Evolutionary conservation across 2,329 filamentous ascomycete species (phyloP).

Genomic region (Alternaria panax): DNA sequence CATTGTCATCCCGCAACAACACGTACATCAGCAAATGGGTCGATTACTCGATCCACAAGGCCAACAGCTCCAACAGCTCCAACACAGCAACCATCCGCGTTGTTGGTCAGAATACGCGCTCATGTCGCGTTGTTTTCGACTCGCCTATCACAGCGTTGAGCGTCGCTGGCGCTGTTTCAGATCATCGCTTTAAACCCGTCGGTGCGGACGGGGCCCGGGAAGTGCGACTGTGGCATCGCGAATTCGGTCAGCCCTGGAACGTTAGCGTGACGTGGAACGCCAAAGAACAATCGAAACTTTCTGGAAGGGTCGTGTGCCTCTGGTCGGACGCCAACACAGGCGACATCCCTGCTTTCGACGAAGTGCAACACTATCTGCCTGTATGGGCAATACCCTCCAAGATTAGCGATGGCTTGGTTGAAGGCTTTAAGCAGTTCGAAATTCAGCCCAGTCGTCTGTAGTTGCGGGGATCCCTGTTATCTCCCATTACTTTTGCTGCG

Average conservation of each 20-base stretch:
- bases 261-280: conserved; percentile 74
- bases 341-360: conserved; percentile 82
- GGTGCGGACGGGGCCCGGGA: conserved; percentile 69
- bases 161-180: conserved; percentile 67
- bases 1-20: conserved; percentile 32
- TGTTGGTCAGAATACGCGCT: conserved; percentile 76
- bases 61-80: conserved; percentile 51
- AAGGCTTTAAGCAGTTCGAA: conserved; percentile 74
- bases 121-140: conserved; percentile 77
- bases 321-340: conserved; percentile 88
- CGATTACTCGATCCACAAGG: conserved; percentile 65
- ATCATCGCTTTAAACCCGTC: conserved; percentile 70
- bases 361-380: conserved; percentile 77
- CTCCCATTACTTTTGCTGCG: conserved; percentile 40
- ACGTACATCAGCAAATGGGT: conserved; percentile 62
- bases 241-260: conserved; percentile 78
- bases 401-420: conserved; percentile 77
- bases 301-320: conserved; percentile 75
- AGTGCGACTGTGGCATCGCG: conserved; percentile 81
- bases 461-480: conserved; percentile 34
- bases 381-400: conserved; percentile 82
- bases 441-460: conserved; percentile 30
- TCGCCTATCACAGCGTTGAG: conserved; percentile 69
- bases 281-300: conserved; percentile 42
- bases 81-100: conserved; percentile 70